Evolutionary conservation across 306 rosid species (phyloP).

Genomic region (Notholithocarpus densiflorus): DNA sequence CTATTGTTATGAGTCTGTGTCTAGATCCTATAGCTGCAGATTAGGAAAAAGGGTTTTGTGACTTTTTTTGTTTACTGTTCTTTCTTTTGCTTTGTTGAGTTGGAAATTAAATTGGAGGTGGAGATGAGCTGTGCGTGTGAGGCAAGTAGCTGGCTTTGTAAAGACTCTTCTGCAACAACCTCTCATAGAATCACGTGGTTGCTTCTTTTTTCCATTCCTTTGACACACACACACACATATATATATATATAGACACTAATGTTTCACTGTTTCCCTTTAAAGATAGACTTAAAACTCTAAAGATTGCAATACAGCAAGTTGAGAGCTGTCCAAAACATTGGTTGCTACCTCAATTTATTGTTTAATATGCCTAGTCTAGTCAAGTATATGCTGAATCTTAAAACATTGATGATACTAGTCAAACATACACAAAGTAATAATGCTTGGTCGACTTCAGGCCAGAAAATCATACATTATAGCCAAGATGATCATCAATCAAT

Average conservation of each 20-base stretch:
- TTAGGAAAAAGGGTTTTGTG: not conserved
- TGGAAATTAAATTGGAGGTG: not conserved
- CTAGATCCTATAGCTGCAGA: not conserved
- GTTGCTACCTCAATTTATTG: not conserved
- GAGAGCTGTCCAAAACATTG: not conserved
- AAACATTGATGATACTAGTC: not conserved
- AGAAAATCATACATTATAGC: too few species aligned
- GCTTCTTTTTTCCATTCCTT: slow-evolving; percentile 19
- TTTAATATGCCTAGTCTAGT: not conserved
- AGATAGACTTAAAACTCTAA: slow-evolving; percentile 5
- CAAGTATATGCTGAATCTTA: not conserved
- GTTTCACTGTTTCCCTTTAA: slow-evolving; percentile 23
- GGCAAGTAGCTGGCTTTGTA: slow-evolving; percentile 64
- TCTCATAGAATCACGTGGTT: slow-evolving; percentile 46
- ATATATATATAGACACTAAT: slow-evolving; percentile 8
- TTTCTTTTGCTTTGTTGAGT: not conserved
- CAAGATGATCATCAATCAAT: too few species aligned
- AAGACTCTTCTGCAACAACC: slow-evolving; percentile 38
- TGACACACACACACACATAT: not conserved
- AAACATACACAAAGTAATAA: too few species aligned
- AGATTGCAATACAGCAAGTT: slow-evolving; percentile 19
- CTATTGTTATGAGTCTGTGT: not conserved
- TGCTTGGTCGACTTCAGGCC: too few species aligned
- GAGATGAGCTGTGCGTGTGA: slow-evolving; percentile 62
- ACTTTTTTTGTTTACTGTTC: not conserved